phyloP scores from a whole-genome alignment of 2,329 filamentous ascomycete species.

The Colletotrichum gloeosporioides region DNA sequence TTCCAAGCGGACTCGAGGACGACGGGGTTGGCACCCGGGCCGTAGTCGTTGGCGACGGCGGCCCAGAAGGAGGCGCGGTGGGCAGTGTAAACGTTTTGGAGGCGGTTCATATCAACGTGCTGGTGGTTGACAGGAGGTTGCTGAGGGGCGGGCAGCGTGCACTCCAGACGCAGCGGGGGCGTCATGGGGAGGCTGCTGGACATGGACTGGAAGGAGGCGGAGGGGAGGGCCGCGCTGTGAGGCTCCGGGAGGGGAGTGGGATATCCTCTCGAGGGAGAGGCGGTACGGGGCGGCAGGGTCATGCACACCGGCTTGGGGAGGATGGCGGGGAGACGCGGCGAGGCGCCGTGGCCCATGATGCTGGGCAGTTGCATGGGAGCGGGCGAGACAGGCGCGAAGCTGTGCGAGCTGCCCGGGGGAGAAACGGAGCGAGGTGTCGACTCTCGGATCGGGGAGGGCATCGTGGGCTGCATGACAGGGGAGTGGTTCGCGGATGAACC shows the following conservation, averaged over 20 bases:
- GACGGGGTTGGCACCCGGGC: constrained; percentile 63
- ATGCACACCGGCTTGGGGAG: constrained; percentile 68
- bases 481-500: constrained; percentile 63
- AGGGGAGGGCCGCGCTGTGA: constrained; percentile 50
- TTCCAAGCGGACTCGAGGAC: constrained; percentile 76
- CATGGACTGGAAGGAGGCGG: constrained; percentile 39
- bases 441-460: constrained; percentile 58
- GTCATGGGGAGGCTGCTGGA: constrained; percentile 34
- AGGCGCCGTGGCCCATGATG: constrained; percentile 53
- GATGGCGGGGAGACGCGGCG: constrained; percentile 63
- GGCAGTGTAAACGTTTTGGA: constrained; percentile 72
- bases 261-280: constrained; percentile 43
- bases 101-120: constrained; percentile 67
- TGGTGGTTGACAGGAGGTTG: constrained; percentile 37
- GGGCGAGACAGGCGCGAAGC: constrained; percentile 51
- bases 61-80: constrained; percentile 78
- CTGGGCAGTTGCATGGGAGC: constrained; percentile 57
- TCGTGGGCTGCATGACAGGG: constrained; percentile 50
- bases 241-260: constrained; percentile 46
- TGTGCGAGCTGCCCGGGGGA: constrained; percentile 49
- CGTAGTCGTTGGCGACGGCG: constrained; percentile 75
- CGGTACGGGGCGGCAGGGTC: constrained; percentile 43
- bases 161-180: constrained; percentile 65
- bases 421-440: constrained; percentile 52
- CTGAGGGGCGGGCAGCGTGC: constrained; percentile 48